phyloP scores from a whole-genome alignment of 257 asterid genomes.

The Nicotiana noctiflora region DNA sequence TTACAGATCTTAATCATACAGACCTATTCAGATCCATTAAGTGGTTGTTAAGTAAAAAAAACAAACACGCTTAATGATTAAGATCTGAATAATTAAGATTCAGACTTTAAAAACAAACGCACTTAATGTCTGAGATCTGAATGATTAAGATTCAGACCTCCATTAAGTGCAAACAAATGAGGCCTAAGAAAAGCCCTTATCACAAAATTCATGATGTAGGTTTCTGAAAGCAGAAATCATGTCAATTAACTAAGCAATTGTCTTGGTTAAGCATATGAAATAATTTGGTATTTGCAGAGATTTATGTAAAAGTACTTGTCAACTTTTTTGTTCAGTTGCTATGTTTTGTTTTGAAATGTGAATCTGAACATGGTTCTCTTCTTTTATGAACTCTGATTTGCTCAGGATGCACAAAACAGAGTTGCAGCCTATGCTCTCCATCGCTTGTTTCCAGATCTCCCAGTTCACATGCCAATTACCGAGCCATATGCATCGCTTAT shows the following conservation, averaged over 20 bases:
- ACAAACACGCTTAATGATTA: no score
- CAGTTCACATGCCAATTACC: slow-evolving; percentile 69
- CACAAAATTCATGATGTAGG: background rate
- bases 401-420: slow-evolving; percentile 83
- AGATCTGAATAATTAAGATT: no score
- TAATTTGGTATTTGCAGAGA: background rate
- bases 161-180: no score
- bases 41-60: no score
- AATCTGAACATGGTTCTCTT: background rate
- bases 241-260: background rate
- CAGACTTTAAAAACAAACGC: no score
- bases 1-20: no score
- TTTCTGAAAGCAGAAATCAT: background rate
- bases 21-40: no score
- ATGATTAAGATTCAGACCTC: no score
- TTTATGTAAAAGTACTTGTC: background rate
- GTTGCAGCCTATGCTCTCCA: slow-evolving; percentile 93
- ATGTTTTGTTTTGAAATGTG: background rate
- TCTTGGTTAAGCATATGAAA: background rate
- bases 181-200: background rate
- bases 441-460: slow-evolving; percentile 77
- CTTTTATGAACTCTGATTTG: slow-evolving; percentile 11
- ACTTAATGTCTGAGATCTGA: no score
- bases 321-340: background rate
- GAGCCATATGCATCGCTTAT: slow-evolving; percentile 81